Conservation (phyloP, 192 early-diverging fungal species). For the Backusella australiensis region DNA sequence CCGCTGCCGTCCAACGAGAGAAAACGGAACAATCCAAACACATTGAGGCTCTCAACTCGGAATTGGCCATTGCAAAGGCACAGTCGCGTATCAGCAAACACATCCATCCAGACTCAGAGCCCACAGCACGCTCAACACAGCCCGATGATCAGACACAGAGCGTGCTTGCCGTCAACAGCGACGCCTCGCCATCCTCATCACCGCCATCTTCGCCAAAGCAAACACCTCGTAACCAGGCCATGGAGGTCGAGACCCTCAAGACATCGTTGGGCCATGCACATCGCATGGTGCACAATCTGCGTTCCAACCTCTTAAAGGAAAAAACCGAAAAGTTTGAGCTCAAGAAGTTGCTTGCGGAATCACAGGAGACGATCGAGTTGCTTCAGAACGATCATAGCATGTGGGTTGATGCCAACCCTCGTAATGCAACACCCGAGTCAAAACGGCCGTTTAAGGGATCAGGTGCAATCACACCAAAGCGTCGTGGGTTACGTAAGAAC, state of each 20-base stretch:
- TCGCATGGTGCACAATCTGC: conserved; percentile 54
- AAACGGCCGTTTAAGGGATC: not conserved
- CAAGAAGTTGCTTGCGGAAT: conserved; percentile 49
- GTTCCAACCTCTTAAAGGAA: conserved; percentile 50
- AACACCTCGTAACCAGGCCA: conserved; percentile 20
- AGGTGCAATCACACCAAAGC: not conserved
- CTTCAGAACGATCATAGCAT: conserved; percentile 45
- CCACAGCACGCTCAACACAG: not conserved
- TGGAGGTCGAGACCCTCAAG: conserved; percentile 39
- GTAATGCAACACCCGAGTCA: not conserved
- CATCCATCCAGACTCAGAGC: not conserved
- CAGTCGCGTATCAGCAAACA: conserved; percentile 24
- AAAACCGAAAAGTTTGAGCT: conserved; percentile 55
- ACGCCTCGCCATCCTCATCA: not conserved
- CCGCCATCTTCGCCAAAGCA: conserved; percentile 31
- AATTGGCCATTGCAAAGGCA: conserved; percentile 36
- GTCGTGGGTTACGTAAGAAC: not conserved
- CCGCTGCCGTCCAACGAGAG: conserved; percentile 57
- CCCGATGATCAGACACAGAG: not conserved
- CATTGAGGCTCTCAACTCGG: conserved; percentile 57
- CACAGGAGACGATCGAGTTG: conserved; percentile 55
- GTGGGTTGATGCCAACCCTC: conserved; percentile 21
- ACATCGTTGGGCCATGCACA: conserved; percentile 41
- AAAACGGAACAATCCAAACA: conserved; percentile 51
- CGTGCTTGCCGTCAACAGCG: not conserved